Percentiles rank a stretch among this genome's conserved stretches.
Conservation (phyloP, 768 basidiomycete species). For the Termitomyces sp. region DNA sequence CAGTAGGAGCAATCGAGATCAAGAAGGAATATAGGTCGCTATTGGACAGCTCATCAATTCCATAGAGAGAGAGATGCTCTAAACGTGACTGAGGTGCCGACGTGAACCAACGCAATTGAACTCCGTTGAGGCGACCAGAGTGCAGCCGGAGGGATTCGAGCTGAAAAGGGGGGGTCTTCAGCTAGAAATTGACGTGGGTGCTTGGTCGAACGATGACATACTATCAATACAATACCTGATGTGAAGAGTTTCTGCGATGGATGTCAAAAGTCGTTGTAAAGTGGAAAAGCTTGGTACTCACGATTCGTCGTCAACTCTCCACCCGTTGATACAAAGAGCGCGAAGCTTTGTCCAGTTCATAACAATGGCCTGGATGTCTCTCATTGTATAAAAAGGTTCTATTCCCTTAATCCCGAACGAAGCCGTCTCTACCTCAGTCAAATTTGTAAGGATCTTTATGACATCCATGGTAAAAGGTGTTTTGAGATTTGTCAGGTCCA, state of each 20-base stretch:
- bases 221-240: background rate
- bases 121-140: background rate
- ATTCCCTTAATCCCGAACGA: background rate
- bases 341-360: background rate
- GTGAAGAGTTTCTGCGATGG: background rate
- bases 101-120: background rate
- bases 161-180: background rate
- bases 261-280: background rate
- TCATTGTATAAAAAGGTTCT: background rate
- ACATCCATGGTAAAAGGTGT: background rate
- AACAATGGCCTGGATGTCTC: background rate
- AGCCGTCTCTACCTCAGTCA: background rate
- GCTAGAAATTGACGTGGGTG: background rate
- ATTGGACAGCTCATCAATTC: background rate
- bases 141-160: background rate
- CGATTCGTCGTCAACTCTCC: background rate
- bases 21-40: background rate
- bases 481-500: background rate
- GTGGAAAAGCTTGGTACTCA: background rate
- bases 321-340: background rate
- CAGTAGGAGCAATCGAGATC: background rate
- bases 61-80: background rate
- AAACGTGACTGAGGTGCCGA: background rate
- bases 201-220: background rate
- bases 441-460: background rate